Conservation (phyloP, 2,329 filamentous ascomycete species). For the Cordyceps javanica region DNA sequence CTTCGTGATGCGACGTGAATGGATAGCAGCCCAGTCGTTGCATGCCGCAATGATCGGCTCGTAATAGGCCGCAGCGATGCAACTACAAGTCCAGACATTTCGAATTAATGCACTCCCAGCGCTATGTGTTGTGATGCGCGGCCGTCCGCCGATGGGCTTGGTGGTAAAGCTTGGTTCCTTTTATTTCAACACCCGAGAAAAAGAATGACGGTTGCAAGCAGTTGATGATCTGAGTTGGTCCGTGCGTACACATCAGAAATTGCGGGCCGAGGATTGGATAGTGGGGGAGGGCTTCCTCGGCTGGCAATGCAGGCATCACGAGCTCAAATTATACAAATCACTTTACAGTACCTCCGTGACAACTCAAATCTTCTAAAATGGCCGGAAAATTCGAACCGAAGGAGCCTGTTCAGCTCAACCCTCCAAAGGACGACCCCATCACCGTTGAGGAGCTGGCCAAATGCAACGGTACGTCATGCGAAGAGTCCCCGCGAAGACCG, state of each 20-base stretch:
- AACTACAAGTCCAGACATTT: conserved; percentile 29
- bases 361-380: conserved; percentile 34
- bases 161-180: not conserved
- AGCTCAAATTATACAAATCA: conserved; percentile 6
- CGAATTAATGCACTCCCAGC: not conserved
- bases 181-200: not conserved
- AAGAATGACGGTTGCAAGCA: conserved; percentile 7
- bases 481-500: not conserved
- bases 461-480: conserved; percentile 64
- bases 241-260: conserved; percentile 1
- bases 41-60: conserved; percentile 24
- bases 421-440: conserved; percentile 85
- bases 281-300: conserved; percentile 11
- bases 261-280: conserved; percentile 9
- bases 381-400: conserved; percentile 72
- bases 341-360: not conserved
- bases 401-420: conserved; percentile 64
- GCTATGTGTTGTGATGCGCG: not conserved
- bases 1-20: conserved; percentile 26
- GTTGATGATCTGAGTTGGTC: not conserved
- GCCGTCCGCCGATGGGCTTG: not conserved
- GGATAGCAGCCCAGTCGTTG: conserved; percentile 25
- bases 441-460: conserved; percentile 71
- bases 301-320: not conserved
- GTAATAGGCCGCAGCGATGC: conserved; percentile 29